Conservation (phyloP, 805 yeast species). For the Blastobotrys robertii region DNA sequence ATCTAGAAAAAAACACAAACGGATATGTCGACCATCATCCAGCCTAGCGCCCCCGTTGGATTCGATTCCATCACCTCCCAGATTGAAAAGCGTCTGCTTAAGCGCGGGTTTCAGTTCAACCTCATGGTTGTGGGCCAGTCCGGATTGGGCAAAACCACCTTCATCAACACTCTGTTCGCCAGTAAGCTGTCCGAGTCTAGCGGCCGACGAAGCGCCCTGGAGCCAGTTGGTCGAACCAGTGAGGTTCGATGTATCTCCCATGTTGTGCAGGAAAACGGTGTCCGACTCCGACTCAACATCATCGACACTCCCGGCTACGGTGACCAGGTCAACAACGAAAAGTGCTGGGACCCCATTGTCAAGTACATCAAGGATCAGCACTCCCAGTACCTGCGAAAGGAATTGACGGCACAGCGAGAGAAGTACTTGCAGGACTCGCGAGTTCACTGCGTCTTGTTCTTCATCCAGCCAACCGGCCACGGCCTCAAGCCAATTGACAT, state of each 20-base stretch:
- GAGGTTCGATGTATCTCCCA: slow-evolving; percentile 47
- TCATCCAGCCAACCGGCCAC: slow-evolving; percentile 78
- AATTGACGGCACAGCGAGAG: slow-evolving; percentile 90
- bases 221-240: slow-evolving; percentile 76
- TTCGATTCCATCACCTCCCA: slow-evolving; percentile 94
- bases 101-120: slow-evolving; percentile 90
- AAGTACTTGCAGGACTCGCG: slow-evolving; percentile 73
- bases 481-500: slow-evolving; percentile 81
- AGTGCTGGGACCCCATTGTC: slow-evolving; percentile 94
- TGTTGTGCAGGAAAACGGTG: slow-evolving; percentile 73
- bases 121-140: slow-evolving; percentile 86
- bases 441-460: slow-evolving; percentile 87
- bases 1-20: not conserved
- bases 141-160: slow-evolving; percentile 90
- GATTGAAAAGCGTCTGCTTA: slow-evolving; percentile 83
- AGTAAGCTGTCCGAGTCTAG: slow-evolving; percentile 63
- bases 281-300: slow-evolving; percentile 72
- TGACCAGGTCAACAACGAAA: slow-evolving; percentile 89
- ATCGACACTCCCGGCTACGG: slow-evolving; percentile 98
- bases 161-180: slow-evolving; percentile 83
- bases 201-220: slow-evolving; percentile 59
- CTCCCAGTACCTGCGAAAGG: slow-evolving; percentile 81
- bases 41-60: slow-evolving; percentile 61
- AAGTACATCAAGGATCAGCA: slow-evolving; percentile 94
- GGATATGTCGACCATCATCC: slow-evolving; percentile 22